Conservation (phyloP, 139 green algal genomes). For the Pseudopediastrum boryanum region DNA sequence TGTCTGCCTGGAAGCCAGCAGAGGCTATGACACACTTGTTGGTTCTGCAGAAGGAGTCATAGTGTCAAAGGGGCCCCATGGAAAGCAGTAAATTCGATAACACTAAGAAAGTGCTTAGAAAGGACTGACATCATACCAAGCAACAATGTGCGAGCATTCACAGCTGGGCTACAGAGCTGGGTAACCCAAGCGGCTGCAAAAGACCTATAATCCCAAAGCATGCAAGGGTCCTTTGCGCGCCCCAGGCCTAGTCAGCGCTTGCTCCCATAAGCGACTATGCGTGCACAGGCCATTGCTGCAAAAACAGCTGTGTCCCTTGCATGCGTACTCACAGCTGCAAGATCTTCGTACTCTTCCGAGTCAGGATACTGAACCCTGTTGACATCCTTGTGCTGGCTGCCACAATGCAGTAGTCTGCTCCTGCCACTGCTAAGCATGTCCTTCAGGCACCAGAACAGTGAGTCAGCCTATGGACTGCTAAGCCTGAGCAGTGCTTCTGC, state of each 20-base stretch:
- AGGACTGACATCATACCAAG: too few relatives aligned
- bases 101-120: too few relatives aligned
- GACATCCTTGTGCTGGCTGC: conserved; percentile 93
- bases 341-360: conserved; percentile 83
- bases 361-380: conserved; percentile 96
- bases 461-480: neutral
- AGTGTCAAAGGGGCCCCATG: neutral
- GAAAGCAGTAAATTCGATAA: too few relatives aligned
- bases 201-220: too few relatives aligned
- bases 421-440: conserved; percentile 91
- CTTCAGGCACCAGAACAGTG: conserved; percentile 51
- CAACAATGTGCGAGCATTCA: too few relatives aligned
- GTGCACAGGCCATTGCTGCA: too few relatives aligned
- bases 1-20: conserved; percentile 93
- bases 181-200: too few relatives aligned
- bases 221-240: too few relatives aligned
- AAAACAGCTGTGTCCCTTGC: too few relatives aligned
- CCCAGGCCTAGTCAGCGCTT: too few relatives aligned
- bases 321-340: conserved; percentile 85
- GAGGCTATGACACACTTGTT: conserved; percentile 87
- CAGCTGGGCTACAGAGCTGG: too few relatives aligned
- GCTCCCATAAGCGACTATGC: too few relatives aligned
- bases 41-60: conserved; percentile 58
- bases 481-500: neutral
- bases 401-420: conserved; percentile 95